Evolutionary conservation across 129 eudicot species (phyloP), one percentile per base, ranked within the genome.

Genomic region (Flaveria ramosissima): DNA sequence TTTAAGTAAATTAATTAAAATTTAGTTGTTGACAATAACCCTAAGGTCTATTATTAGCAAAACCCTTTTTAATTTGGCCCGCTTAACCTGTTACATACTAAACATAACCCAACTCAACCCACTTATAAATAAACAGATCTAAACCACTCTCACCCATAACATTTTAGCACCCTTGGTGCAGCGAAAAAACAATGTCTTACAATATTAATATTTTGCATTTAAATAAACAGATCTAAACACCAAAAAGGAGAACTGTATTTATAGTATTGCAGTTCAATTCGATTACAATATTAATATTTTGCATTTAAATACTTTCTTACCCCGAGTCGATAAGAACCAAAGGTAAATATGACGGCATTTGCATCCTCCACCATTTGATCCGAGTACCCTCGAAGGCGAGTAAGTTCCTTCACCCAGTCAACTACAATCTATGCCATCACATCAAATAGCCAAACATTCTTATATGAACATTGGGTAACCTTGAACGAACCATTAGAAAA

Each of bases 281-380:
- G 7, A 12, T 13, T 26, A 30, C 45, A 7, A 41, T 30, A 8
- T 48, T 39, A 55, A 41, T 27, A 14, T 2, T 26, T 47, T 13
- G 5, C 36, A 26, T 27, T 12, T 3, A 48, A 62, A 52, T 41
- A 71, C 75, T 71, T 62, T 56, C 85, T 73, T 68, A 80, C 97
- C 86, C 97, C 95, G 16, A 91, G 89, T 16, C 95, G 84, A 77
- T 89, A 91, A 70, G 97, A 91, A 72, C 97, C 97, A 80, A 89
- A 91, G 48, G 97, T 91, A 67, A 86, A 83, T 57, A 89, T 77
- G 45, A 86, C 87, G 0, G 97, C 97, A 89, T 89, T 91, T 61
- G 97, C 97, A 77, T 85, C 96, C 67, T 87, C 92, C 79, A 92
- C 92, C 96, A 89, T 89, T 74, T 92, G 91, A 57, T 92, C 96